phyloP scores from a whole-genome alignment of 257 asterid species.

The Forsythia suspensa region DNA sequence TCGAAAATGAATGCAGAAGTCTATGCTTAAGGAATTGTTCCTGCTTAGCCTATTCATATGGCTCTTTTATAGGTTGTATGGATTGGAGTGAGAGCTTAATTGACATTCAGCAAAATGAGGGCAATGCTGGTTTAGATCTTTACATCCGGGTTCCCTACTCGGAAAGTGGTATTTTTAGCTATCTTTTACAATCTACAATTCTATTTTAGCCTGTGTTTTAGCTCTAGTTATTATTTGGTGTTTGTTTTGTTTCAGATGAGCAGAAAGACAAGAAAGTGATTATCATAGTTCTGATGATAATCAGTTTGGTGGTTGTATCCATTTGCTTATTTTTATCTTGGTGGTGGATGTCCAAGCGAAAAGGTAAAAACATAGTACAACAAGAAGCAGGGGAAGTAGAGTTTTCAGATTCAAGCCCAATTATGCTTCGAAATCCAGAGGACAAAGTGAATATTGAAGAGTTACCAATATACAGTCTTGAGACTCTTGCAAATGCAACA shows the following conservation, averaged over 20 bases:
- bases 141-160: not conserved
- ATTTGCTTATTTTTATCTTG: conserved; percentile 21
- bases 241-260: not conserved
- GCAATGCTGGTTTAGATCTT: not conserved
- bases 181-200: too few species aligned
- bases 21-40: conserved; percentile 38
- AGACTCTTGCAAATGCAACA: conserved; percentile 15
- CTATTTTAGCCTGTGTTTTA: too few species aligned
- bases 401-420: conserved; percentile 6
- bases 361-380: too few species aligned
- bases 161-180: not conserved
- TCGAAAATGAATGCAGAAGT: conserved; percentile 8
- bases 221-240: not conserved
- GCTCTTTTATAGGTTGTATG: conserved; percentile 33
- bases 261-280: not conserved
- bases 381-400: conserved; percentile 6
- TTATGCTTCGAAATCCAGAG: not conserved
- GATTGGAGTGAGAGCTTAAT: conserved; percentile 27
- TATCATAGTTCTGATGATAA: conserved; percentile 9
- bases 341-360: conserved; percentile 25
- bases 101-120: conserved; percentile 24
- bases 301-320: conserved; percentile 16
- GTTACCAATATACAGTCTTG: conserved; percentile 15
- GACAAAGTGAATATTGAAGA: not conserved
- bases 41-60: conserved; percentile 37